Conservation (phyloP, 306 rosid species). For the Carpinus fangiana region DNA sequence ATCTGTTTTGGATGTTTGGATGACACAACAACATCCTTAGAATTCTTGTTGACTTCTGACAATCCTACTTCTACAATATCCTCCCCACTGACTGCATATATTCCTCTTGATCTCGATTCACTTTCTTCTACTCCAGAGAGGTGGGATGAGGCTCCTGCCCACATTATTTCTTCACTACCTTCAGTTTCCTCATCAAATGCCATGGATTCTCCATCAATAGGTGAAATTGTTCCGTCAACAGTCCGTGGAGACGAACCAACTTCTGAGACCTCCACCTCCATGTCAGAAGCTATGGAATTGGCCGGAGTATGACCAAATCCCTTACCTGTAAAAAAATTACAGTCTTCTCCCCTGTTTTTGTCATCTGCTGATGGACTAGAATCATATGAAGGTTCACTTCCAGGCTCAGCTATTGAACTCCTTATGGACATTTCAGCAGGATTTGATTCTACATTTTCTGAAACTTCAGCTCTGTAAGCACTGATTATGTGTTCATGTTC, state of each 20-base stretch:
- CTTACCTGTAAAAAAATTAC: constrained; percentile 30
- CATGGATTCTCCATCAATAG: constrained; percentile 56
- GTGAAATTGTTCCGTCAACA: constrained; percentile 50
- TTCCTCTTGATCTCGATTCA: constrained; percentile 24
- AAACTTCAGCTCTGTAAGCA: constrained; percentile 19
- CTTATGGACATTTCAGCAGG: constrained; percentile 27
- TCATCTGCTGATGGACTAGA: constrained; percentile 37
- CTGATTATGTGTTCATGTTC: constrained; percentile 22
- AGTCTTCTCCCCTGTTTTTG: constrained; percentile 41
- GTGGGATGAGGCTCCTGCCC: constrained; percentile 41
- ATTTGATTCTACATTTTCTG: constrained; percentile 20
- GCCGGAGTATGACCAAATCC: constrained; percentile 56
- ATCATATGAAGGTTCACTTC: constrained; percentile 34
- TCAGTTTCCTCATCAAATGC: constrained; percentile 61
- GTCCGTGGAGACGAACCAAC: constrained; percentile 64
- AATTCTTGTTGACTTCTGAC: constrained; percentile 22
- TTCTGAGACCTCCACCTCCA: constrained; percentile 95
- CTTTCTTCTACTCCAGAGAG: constrained; percentile 12
- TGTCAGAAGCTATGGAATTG: constrained; percentile 82
- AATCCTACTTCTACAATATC: constrained; percentile 8
- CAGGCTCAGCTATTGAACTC: constrained; percentile 20
- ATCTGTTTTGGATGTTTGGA: constrained; percentile 10
- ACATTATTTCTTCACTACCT: constrained; percentile 45
- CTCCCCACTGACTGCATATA: constrained; percentile 13
- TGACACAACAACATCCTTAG: constrained; percentile 22